These are phyloP conservation scores for Rhynchospora breviuscula DNA, from an alignment of 176 grass and related monocot species.

Conservation along the genomic window DNA sequence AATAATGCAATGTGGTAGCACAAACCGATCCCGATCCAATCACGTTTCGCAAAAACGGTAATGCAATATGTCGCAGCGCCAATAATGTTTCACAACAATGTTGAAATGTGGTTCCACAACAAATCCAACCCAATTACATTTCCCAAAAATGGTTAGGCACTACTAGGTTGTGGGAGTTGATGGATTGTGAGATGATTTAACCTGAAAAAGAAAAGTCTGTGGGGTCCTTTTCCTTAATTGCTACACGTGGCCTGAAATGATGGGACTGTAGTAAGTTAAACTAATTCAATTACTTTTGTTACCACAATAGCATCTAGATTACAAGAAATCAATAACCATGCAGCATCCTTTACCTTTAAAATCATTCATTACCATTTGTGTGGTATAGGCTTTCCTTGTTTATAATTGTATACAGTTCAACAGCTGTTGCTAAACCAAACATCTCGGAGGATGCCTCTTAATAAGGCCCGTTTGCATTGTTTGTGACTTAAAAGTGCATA, in stretches of 20 bases:
- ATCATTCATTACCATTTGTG: too few relatives aligned
- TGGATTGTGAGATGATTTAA: neutral
- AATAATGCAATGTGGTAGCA: constrained; percentile 5
- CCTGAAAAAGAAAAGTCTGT: neutral
- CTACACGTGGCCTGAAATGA: neutral
- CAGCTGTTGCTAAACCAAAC: too few relatives aligned
- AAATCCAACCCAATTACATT: neutral
- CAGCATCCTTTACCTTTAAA: too few relatives aligned
- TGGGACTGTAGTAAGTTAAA: neutral
- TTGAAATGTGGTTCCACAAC: neutral
- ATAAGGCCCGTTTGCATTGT: too few relatives aligned
- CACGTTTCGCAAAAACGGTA: neutral
- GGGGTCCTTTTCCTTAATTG: neutral
- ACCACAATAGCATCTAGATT: too few relatives aligned
- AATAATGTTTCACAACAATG: neutral
- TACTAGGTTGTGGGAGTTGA: neutral
- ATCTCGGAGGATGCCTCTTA: too few relatives aligned
- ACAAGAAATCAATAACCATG: too few relatives aligned
- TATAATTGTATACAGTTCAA: too few relatives aligned
- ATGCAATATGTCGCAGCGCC: neutral
- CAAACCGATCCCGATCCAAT: neutral
- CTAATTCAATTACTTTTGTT: neutral
- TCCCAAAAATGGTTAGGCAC: neutral
- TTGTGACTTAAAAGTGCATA: too few relatives aligned
- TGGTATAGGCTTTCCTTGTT: too few relatives aligned